These are phyloP conservation scores for Melocanna baccifera DNA, from an alignment of 176 grass and related monocot species.

Conservation along the genomic window DNA sequence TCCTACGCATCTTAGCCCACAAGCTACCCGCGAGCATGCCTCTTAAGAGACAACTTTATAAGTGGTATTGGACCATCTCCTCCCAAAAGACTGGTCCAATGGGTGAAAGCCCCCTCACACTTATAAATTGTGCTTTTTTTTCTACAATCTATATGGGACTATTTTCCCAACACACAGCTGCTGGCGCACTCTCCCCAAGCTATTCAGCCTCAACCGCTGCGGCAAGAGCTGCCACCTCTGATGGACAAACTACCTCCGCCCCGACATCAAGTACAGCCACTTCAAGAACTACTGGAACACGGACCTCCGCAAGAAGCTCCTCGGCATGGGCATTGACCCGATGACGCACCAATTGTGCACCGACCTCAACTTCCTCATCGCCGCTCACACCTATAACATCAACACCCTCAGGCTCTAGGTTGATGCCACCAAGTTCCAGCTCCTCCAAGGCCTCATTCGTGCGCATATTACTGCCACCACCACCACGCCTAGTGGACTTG, in stretches of 20 bases:
- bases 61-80: no score
- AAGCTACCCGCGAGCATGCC: no score
- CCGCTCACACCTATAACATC: slow-evolving; percentile 28
- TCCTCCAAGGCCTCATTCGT: slow-evolving; percentile 61
- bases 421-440: slow-evolving; percentile 54
- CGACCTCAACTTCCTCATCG: slow-evolving; percentile 49
- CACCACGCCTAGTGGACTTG: slow-evolving; percentile 43
- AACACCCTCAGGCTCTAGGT: slow-evolving; percentile 56
- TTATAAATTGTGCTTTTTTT: no score
- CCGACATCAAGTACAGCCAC: slow-evolving; percentile 73
- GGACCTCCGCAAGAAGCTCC: slow-evolving; percentile 75
- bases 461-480: slow-evolving; percentile 32
- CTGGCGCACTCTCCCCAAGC: slow-evolving; percentile 83
- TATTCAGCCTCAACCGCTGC: slow-evolving; percentile 78
- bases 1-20: no score
- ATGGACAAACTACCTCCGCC: slow-evolving; percentile 93
- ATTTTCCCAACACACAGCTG: no score
- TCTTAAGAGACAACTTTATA: no score
- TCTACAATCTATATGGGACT: no score
- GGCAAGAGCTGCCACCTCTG: slow-evolving; percentile 97
- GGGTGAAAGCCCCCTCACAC: no score
- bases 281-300: slow-evolving; percentile 99
- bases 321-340: slow-evolving; percentile 70
- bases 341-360: slow-evolving; percentile 63
- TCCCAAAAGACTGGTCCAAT: no score